Evolutionary conservation across 306 rosid species (phyloP), one percentile per base, ranked within the genome.

Genomic region (Prinsepia uniflora): DNA sequence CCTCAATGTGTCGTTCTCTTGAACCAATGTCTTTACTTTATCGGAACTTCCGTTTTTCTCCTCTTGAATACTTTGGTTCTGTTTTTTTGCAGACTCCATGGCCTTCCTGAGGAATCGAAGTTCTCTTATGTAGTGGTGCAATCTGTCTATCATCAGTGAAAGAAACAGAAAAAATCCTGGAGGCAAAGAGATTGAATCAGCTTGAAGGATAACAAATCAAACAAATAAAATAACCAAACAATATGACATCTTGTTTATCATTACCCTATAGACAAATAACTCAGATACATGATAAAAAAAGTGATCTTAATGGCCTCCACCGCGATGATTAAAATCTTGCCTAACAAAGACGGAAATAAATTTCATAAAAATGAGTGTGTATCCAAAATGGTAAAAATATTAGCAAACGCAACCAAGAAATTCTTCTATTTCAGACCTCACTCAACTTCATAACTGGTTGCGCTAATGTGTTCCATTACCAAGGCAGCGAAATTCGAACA

Each of bases 81-180:
- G 98, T 81, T 91, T 94, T 90, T 86, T 94, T n/a, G 81, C 86
- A 72, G 90, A 87, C 74, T 94, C 97, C 94, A 90, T 87, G 52
- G 95, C 80, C 88, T 90, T 89, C 87, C 98, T 85, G 36, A 90
- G 96, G 34, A 81, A 68, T 10, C 89, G 88, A 72, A 94, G 97
- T 74, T 94, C 98, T 72, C 98, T 85, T 42, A 90, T 94, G 85
- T 94, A 94, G 65, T 94, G 83, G 76, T 94, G 97, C 65, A 94
- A 68, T 67, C 98, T 87, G 76, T 94, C 98, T 43, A 90, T 79
- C 96, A 94, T 90, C 76, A 94, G 78, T 12, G 90, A 78, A 52
- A 94, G 96, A 75, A 94, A 94, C 42, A 94, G 78, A 73, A 84
- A 3, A 70, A 94, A 94, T 47, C 98, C 97, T 94, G 92, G 87